Base-by-base conservation (phyloP, 805 yeast genomes). In the Tetrapisispora phaffii region DNA sequence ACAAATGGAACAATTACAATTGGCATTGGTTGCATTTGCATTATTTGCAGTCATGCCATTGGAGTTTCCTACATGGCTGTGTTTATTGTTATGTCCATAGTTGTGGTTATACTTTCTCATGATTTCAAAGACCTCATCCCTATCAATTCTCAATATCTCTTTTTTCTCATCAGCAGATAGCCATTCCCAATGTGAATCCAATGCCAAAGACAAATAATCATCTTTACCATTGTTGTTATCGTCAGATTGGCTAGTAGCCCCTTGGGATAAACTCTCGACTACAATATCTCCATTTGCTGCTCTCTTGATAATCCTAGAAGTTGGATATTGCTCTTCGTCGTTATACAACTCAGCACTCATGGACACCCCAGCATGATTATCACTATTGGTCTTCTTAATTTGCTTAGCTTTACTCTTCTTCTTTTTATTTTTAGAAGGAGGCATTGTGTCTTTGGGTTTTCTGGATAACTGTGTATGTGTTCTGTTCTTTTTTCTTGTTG, bases 221-320 rank as follows among this genome's bases (percentile, higher is more conserved):
- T 41, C 39, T 23, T 22, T 32, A 62, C 50, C 15, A 42, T 35
- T 31, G 42, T 44, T 45, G 21, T 42, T 41, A 34, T 21, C 13
- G 12, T 29, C 33, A n/a, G 10, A 15, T n/a, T 28, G 37, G n/a
- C 22, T 28, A 10, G 34, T 34, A 6, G 22, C 34, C 13, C 12
- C 36, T 19, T 7, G 24, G 34, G 21, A 44, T 41, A 63, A 52
- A 29, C 65, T 59, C 53, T 83, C 82, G 21, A 85, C 87, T 41
- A 84, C 75, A 5, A 85, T 83, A 52, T 82, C 85, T 7, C 94
- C 94, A 58, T 84, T 82, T 4, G 80, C 74, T 3, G 76, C 83
- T 52, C 80, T 79, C 52, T 77, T 81, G 39, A 83, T 78, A 4
- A 83, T 79, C 46, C 93, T 63, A 8, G 88, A 80, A 13, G 75